Evolutionary conservation across 495 filamentous ascomycete species (phyloP).

Genomic region (Aspergillus leporis): DNA sequence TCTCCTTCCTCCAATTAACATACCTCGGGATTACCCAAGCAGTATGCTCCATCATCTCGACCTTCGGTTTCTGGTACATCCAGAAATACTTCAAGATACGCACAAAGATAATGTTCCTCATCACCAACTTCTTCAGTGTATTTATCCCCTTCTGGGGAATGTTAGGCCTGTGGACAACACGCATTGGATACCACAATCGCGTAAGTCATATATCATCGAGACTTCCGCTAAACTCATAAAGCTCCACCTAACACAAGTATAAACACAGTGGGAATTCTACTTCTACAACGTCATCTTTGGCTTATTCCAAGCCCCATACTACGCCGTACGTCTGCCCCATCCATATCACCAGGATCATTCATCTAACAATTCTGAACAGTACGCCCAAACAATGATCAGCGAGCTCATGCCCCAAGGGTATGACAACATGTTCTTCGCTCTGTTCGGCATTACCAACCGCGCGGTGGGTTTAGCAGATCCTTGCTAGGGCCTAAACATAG

Average conservation of each 20-base stretch:
- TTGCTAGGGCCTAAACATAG: neutral
- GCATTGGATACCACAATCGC: constrained; percentile 48
- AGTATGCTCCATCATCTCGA: constrained; percentile 43
- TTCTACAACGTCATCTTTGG: constrained; percentile 53
- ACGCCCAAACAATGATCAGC: constrained; percentile 55
- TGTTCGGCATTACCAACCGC: constrained; percentile 54
- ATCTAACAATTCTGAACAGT: constrained; percentile 24
- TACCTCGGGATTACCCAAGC: constrained; percentile 51
- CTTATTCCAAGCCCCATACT: constrained; percentile 52
- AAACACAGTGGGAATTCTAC: constrained; percentile 47
- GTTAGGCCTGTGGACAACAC: constrained; percentile 49
- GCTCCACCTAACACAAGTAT: neutral
- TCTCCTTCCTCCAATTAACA: constrained; percentile 51
- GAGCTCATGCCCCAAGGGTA: constrained; percentile 52
- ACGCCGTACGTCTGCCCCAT: constrained; percentile 34
- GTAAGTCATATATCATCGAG: constrained; percentile 21
- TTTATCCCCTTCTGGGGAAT: constrained; percentile 54
- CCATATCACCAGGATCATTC: neutral
- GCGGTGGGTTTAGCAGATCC: constrained; percentile 33
- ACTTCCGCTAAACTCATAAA: neutral
- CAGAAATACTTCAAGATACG: constrained; percentile 48
- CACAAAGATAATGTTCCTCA: constrained; percentile 51
- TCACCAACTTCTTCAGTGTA: constrained; percentile 50
- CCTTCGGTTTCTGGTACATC: constrained; percentile 54
- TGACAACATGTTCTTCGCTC: constrained; percentile 55